Conservation (phyloP, 75 land plant genomes). For the Picea sitchensis region DNA sequence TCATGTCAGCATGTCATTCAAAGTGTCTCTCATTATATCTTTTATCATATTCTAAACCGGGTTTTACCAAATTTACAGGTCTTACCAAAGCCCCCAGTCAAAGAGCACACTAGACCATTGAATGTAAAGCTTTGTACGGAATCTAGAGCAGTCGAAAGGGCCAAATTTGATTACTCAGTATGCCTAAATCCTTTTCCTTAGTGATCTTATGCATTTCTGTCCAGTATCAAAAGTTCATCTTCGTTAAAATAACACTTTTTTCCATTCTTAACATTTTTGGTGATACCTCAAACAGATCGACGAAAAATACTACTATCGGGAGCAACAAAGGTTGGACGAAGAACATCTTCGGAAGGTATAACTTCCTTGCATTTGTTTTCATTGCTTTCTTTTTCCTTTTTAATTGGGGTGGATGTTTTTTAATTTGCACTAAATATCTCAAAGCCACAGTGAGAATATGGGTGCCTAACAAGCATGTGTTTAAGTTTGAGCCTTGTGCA, state of each 20-base stretch:
- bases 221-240: too few species aligned
- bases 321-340: constrained; percentile 42
- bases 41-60: too few species aligned
- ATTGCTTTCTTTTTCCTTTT: too few species aligned
- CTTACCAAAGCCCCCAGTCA: constrained; percentile 29
- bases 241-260: neutral
- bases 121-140: constrained; percentile 28
- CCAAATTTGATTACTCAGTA: constrained; percentile 44
- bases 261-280: neutral
- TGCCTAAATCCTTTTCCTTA: neutral
- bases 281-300: constrained; percentile 39
- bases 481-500: too few species aligned
- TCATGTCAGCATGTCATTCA: too few species aligned
- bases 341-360: constrained; percentile 63
- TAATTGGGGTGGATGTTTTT: too few species aligned
- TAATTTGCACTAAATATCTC: too few species aligned
- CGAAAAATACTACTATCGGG: constrained; percentile 36
- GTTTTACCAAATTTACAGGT: constrained; percentile 12
- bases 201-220: neutral
- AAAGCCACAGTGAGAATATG: too few species aligned
- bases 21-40: too few species aligned
- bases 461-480: too few species aligned
- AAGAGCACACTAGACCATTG: constrained; percentile 34
- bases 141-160: constrained; percentile 28
- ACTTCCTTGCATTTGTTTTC: too few species aligned